Conservation (phyloP, 176 grass and related monocot genomes). For the Phoenix dactylifera region DNA sequence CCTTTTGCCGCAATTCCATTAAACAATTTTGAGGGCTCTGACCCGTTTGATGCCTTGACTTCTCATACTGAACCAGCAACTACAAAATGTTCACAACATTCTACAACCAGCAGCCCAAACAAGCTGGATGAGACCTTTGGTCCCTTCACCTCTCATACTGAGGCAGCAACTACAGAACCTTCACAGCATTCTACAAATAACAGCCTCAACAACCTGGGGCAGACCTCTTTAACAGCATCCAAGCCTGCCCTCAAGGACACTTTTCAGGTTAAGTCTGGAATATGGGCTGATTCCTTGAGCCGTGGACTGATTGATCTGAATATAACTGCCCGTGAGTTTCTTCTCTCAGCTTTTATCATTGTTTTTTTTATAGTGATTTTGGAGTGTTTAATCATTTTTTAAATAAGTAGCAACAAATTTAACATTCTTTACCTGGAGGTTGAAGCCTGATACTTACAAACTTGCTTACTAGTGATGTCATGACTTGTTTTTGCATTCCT, state of each 20-base stretch:
- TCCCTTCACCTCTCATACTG: conserved; percentile 19
- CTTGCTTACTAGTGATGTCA: no score
- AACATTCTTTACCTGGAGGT: no score
- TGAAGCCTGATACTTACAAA: no score
- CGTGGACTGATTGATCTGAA: conserved; percentile 96
- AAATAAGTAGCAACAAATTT: no score
- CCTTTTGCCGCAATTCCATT: conserved; percentile 28
- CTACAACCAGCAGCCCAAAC: conserved; percentile 1
- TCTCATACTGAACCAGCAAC: conserved; percentile 17
- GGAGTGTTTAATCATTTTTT: no score
- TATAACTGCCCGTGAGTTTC: conserved; percentile 76
- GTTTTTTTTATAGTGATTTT: no score
- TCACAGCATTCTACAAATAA: conserved; percentile 12
- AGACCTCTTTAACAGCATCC: conserved; percentile 32
- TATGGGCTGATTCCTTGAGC: conserved; percentile 94
- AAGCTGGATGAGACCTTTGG: conserved; percentile 26
- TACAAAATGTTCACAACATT: conserved; percentile 25
- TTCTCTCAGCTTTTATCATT: neutral
- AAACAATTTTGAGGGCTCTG: conserved; percentile 17
- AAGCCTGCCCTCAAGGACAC: conserved; percentile 30
- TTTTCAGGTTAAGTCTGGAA: conserved; percentile 91
- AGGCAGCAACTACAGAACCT: conserved; percentile 11
- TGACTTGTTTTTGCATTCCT: no score
- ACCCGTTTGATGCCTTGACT: conserved; percentile 28
- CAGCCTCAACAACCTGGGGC: conserved; percentile 8